phyloP scores from a whole-genome alignment of 345 rosid species.

The Anacardium occidentale region DNA sequence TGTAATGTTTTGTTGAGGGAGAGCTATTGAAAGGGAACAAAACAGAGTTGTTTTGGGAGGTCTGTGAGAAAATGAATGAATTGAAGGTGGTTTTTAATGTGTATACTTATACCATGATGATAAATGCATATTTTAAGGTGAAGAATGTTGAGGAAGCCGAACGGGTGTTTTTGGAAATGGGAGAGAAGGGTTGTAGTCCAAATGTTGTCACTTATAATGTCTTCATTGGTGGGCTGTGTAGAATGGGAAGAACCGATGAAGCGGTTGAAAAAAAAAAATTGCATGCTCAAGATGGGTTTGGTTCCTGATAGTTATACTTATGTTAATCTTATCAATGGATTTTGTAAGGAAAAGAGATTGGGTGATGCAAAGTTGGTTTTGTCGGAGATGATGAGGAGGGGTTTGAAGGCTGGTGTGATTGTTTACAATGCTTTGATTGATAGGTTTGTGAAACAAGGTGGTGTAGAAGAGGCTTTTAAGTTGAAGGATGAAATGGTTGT shows the following conservation, averaged over 20 bases:
- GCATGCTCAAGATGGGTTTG: constrained; percentile 33
- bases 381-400: constrained; percentile 26
- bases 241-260: constrained; percentile 29
- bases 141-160: constrained; percentile 29
- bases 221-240: constrained; percentile 35
- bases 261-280: constrained; percentile 29
- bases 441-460: constrained; percentile 33
- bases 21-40: constrained; percentile 31
- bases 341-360: constrained; percentile 23
- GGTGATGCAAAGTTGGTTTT: constrained; percentile 28
- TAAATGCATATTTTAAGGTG: constrained; percentile 30
- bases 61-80: constrained; percentile 31
- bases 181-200: constrained; percentile 31
- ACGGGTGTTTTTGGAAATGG: constrained; percentile 32
- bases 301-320: constrained; percentile 30
- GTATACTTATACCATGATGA: constrained; percentile 34
- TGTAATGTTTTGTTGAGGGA: constrained; percentile 40
- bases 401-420: constrained; percentile 28
- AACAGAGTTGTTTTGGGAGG: constrained; percentile 38
- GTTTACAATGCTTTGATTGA: constrained; percentile 33
- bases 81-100: constrained; percentile 22
- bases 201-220: constrained; percentile 34
- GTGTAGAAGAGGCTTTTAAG: constrained; percentile 27
- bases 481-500: constrained; percentile 35
- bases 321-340: constrained; percentile 31